These are phyloP conservation scores for Cladosporium oxysporum DNA, from an alignment of 2,329 filamentous ascomycete species.

Conservation along the genomic window DNA sequence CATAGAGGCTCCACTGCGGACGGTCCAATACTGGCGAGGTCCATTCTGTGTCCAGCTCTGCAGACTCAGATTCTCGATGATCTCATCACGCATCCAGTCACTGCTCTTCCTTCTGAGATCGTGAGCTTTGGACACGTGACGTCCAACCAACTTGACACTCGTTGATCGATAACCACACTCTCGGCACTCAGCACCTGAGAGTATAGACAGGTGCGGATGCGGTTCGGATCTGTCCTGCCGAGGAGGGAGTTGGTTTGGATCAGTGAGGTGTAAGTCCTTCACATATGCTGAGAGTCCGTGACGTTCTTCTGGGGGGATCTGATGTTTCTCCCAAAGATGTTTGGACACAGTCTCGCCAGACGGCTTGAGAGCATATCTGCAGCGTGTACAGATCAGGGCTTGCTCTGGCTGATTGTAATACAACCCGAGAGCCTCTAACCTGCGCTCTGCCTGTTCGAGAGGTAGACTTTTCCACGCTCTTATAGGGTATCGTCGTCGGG, in stretches of 20 bases:
- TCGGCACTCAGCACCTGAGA: conserved; percentile 11
- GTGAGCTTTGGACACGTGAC: conserved; percentile 9
- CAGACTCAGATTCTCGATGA: conserved; percentile 10
- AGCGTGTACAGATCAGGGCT: too few species aligned
- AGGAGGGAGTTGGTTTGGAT: conserved; percentile 8
- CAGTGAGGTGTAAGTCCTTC: too few species aligned
- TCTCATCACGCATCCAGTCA: conserved; percentile 15
- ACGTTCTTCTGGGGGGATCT: too few species aligned
- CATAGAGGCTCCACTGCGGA: not conserved
- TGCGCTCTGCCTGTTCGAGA: not conserved
- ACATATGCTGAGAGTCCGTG: too few species aligned
- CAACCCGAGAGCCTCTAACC: not conserved
- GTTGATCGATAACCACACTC: conserved; percentile 13
- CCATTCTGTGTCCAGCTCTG: conserved; percentile 22
- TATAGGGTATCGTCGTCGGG: not conserved
- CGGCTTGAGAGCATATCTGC: too few species aligned
- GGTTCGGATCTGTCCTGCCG: conserved; percentile 8
- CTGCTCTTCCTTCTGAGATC: not conserved
- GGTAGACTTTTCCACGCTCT: not conserved
- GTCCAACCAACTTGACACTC: conserved; percentile 12
- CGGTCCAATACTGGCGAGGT: conserved; percentile 15
- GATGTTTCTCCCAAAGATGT: too few species aligned
- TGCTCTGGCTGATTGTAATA: not conserved
- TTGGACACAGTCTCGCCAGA: too few species aligned
- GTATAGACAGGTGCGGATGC: conserved; percentile 12